These are phyloP conservation scores for Lodderomyces margitis DNA, from an alignment of 1,139 yeast genomes.

Conservation along the genomic window DNA sequence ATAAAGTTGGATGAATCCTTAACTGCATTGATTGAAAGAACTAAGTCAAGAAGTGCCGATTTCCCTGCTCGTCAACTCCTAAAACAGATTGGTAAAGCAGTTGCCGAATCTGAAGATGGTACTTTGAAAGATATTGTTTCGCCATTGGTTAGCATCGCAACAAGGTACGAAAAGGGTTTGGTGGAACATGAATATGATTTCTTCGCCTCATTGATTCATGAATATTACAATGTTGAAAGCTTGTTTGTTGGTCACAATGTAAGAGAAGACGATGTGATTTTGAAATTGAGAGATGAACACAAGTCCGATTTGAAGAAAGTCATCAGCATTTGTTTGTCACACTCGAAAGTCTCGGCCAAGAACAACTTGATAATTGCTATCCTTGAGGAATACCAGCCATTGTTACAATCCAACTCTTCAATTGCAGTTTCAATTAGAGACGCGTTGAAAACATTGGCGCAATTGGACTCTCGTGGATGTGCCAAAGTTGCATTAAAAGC, in stretches of 20 bases:
- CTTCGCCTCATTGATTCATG: slow-evolving; percentile 64
- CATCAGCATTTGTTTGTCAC: slow-evolving; percentile 73
- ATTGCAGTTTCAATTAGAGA: slow-evolving; percentile 71
- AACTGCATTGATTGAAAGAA: slow-evolving; percentile 62
- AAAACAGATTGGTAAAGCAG: slow-evolving; percentile 57
- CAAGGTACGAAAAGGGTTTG: slow-evolving; percentile 70
- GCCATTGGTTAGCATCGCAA: slow-evolving; percentile 72
- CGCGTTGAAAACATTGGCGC: slow-evolving; percentile 75
- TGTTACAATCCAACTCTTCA: slow-evolving; percentile 63
- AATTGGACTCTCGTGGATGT: slow-evolving; percentile 82
- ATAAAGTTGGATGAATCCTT: slow-evolving; percentile 68
- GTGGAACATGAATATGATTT: slow-evolving; percentile 80
- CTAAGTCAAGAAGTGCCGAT: slow-evolving; percentile 67
- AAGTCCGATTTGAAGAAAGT: slow-evolving; percentile 75
- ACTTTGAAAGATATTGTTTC: slow-evolving; percentile 57
- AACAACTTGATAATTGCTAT: slow-evolving; percentile 87
- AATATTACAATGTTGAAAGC: slow-evolving; percentile 74
- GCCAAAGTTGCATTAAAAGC: slow-evolving; percentile 96
- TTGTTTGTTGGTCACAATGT: slow-evolving; percentile 71
- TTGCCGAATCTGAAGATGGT: slow-evolving; percentile 50
- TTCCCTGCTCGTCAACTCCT: slow-evolving; percentile 89
- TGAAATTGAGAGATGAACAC: slow-evolving; percentile 83
- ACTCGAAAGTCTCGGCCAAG: slow-evolving; percentile 90
- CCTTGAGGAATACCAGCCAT: slow-evolving; percentile 75
- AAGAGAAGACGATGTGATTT: slow-evolving; percentile 84